phyloP scores from a whole-genome alignment of 108 stramenopile species.

The Cylindrotheca fusiformis region DNA sequence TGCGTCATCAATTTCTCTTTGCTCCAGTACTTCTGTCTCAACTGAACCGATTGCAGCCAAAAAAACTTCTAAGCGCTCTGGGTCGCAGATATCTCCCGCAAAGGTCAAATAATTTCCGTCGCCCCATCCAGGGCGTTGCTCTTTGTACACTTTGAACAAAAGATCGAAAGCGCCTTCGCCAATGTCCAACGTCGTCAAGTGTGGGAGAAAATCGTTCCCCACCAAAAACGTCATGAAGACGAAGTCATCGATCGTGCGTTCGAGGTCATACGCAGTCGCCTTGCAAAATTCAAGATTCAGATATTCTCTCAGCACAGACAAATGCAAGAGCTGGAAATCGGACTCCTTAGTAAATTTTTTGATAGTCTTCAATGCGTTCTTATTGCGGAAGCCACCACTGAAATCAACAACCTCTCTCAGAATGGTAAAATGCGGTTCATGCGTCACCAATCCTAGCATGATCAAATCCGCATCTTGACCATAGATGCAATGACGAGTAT shows the following conservation, averaged over 20 bases:
- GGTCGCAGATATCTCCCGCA: conserved; percentile 77
- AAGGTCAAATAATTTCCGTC: conserved; percentile 89
- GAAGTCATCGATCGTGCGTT: conserved; percentile 98
- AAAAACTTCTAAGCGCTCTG: conserved; percentile 74
- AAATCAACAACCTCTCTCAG: conserved; percentile 96
- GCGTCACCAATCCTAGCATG: conserved; percentile 97
- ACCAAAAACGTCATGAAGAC: conserved; percentile 99
- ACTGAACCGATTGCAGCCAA: conserved; percentile 81
- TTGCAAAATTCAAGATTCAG: conserved; percentile 88
- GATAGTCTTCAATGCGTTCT: conserved; percentile 84
- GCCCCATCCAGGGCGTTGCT: conserved; percentile 76
- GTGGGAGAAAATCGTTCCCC: conserved; percentile 98
- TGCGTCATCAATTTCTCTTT: conserved; percentile 76
- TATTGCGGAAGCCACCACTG: conserved; percentile 54
- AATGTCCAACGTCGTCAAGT: conserved; percentile 95
- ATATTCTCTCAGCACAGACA: conserved; percentile 95
- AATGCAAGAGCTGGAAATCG: conserved; percentile 96
- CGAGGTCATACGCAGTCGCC: conserved; percentile 66
- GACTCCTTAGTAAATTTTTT: conserved; percentile 93
- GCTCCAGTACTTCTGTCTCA: conserved; percentile 84
- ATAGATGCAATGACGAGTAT: conserved; percentile 97
- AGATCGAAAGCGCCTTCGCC: conserved; percentile 95
- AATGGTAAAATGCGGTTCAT: conserved; percentile 97
- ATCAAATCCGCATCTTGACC: conserved; percentile 99
- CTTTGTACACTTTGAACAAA: conserved; percentile 92